Evolutionary conservation across 192 early-diverging fungal species (phyloP).

Genomic region (Chytriomyces sp.): DNA sequence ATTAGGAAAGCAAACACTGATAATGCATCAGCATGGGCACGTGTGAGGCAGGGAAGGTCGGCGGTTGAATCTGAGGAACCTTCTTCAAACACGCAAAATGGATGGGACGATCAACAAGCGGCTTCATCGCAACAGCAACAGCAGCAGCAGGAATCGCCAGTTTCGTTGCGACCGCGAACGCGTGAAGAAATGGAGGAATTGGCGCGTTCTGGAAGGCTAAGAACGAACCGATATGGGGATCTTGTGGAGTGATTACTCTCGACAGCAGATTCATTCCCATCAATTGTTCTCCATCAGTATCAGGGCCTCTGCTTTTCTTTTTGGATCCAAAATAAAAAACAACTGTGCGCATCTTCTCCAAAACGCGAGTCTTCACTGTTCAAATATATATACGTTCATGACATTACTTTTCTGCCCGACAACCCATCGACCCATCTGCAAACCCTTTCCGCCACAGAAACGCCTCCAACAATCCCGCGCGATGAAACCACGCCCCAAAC

Average conservation of each 20-base stretch:
- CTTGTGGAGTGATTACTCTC: neutral
- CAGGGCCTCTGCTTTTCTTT: neutral
- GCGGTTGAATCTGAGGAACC: neutral
- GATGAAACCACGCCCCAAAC: constrained; percentile 58
- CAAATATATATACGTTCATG: neutral
- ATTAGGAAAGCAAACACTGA: neutral
- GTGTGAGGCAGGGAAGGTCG: constrained; percentile 3
- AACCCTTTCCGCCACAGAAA: constrained; percentile 24
- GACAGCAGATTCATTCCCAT: too few relatives aligned
- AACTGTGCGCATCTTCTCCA: neutral
- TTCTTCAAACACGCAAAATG: neutral
- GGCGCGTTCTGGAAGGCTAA: neutral
- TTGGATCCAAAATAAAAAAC: neutral
- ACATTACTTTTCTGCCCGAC: neutral
- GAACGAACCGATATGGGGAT: constrained; percentile 13
- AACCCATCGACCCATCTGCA: neutral
- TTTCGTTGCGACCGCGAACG: constrained; percentile 8
- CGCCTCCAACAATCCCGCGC: neutral
- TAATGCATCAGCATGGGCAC: neutral
- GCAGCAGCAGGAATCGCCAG: neutral
- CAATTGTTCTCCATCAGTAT: neutral
- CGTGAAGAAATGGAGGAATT: constrained; percentile 13
- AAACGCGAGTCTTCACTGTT: neutral
- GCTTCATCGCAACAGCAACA: too few relatives aligned
- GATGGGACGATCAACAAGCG: neutral